Evolutionary conservation across 371 early-diverging fungal genomes (phyloP).

Genomic region (Rhizopus microsporus): DNA sequence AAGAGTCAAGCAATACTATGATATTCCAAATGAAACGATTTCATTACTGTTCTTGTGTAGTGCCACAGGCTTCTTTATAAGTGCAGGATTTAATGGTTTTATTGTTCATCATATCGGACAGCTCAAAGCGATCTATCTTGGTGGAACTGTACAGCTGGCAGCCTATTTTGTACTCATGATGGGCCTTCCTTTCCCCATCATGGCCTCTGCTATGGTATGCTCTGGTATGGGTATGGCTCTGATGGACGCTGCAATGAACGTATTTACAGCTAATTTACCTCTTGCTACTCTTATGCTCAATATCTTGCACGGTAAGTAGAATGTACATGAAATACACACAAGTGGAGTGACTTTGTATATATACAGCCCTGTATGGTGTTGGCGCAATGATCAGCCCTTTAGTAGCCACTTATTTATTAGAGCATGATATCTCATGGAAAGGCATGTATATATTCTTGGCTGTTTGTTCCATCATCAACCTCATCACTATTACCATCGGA

Average conservation of each 20-base stretch:
- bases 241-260: constrained; percentile 37
- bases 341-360: background rate
- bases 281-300: constrained; percentile 36
- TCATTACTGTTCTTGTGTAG: constrained; percentile 28
- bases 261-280: constrained; percentile 32
- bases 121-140: constrained; percentile 24
- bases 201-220: constrained; percentile 20
- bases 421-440: constrained; percentile 27
- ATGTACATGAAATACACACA: background rate
- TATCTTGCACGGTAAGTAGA: constrained; percentile 35
- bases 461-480: constrained; percentile 14
- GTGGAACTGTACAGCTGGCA: constrained; percentile 12
- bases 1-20: constrained; percentile 26
- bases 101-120: constrained; percentile 32
- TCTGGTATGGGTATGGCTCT: constrained; percentile 32
- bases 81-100: constrained; percentile 30
- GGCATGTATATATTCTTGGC: constrained; percentile 31
- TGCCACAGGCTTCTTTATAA: constrained; percentile 29
- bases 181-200: constrained; percentile 26
- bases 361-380: constrained; percentile 34
- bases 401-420: constrained; percentile 25
- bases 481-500: constrained; percentile 22
- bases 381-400: constrained; percentile 40
- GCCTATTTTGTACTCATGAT: constrained; percentile 19
- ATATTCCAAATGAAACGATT: constrained; percentile 28